A percentile compares a stretch with the other conserved stretches of the same genome.
phyloP scores from a whole-genome alignment of 2,329 filamentous ascomycete genomes.

The Rutstroemia sydowiana region DNA sequence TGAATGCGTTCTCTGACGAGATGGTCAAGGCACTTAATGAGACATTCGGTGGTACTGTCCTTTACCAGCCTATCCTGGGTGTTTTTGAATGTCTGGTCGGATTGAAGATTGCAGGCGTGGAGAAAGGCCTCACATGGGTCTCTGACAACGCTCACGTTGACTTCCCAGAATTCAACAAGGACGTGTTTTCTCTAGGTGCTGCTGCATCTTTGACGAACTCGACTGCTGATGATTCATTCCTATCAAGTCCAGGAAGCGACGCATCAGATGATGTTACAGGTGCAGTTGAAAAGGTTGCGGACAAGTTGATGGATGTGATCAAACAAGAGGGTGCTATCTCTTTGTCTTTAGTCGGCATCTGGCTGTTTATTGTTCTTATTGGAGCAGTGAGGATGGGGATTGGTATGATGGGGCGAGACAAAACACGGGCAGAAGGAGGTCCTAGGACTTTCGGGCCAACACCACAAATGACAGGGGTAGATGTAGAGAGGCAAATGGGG shows the following conservation, averaged over 20 bases:
- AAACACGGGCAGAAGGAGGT: constrained; percentile 54
- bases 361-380: constrained; percentile 67
- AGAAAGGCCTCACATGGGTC: constrained; percentile 91
- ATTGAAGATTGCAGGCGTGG: constrained; percentile 75
- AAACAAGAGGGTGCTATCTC: constrained; percentile 76
- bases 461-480: no score
- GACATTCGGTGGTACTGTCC: constrained; percentile 75
- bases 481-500: no score
- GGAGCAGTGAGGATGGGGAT: constrained; percentile 61
- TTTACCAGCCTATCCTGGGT: constrained; percentile 69
- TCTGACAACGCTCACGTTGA: constrained; percentile 76
- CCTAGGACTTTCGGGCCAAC: constrained; percentile 19
- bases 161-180: constrained; percentile 69
- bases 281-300: constrained; percentile 63
- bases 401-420: constrained; percentile 52
- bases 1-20: constrained; percentile 72
- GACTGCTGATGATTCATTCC: constrained; percentile 58
- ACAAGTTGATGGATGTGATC: constrained; percentile 60
- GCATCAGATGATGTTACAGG: constrained; percentile 76
- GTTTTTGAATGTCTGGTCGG: constrained; percentile 82
- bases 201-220: constrained; percentile 51
- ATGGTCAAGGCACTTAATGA: constrained; percentile 67
- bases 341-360: constrained; percentile 64
- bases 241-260: constrained; percentile 65
- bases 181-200: constrained; percentile 79